Conservation (phyloP, 768 basidiomycete species). For the Gloeostereum incarnatum region DNA sequence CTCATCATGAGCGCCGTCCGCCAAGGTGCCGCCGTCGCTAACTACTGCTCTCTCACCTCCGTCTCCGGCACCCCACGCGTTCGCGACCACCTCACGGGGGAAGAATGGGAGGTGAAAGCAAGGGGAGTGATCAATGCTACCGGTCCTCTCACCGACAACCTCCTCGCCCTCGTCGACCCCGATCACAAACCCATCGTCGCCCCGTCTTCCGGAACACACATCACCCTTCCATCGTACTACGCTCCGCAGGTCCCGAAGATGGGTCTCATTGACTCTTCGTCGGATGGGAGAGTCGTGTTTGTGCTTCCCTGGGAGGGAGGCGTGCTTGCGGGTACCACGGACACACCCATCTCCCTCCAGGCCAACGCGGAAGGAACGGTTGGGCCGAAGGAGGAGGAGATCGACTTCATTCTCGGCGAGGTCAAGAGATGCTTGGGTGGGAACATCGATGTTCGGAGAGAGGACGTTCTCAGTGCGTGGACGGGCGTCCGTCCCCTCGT, state of each 20-base stretch:
- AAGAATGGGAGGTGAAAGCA: constrained; percentile 74
- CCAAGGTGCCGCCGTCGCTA: constrained; percentile 78
- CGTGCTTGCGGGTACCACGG: constrained; percentile 96
- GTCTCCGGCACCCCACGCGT: constrained; percentile 68
- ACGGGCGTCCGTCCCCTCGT: constrained; percentile 87
- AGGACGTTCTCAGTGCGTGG: constrained; percentile 96
- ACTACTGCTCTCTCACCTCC: constrained; percentile 53
- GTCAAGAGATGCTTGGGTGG: constrained; percentile 81
- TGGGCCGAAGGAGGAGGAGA: constrained; percentile 83
- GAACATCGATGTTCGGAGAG: constrained; percentile 89
- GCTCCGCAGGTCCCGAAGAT: constrained; percentile 89
- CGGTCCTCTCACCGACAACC: constrained; percentile 84
- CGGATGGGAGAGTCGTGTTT: constrained; percentile 96
- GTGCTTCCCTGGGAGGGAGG: constrained; percentile 99
- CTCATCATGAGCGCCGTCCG: constrained; percentile 92
- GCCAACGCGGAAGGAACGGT: constrained; percentile 43
- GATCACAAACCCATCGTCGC: constrained; percentile 81
- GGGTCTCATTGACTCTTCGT: constrained; percentile 92
- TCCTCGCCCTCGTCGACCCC: constrained; percentile 76
- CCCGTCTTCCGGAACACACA: constrained; percentile 88
- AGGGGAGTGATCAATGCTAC: constrained; percentile 96
- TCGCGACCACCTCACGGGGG: constrained; percentile 74
- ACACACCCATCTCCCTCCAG: constrained; percentile 65
- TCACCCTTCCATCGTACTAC: constrained; percentile 96
- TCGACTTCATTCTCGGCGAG: constrained; percentile 94